Conservation (phyloP, 1,284 basidiomycete genomes). For the Trichosporon faecale region DNA sequence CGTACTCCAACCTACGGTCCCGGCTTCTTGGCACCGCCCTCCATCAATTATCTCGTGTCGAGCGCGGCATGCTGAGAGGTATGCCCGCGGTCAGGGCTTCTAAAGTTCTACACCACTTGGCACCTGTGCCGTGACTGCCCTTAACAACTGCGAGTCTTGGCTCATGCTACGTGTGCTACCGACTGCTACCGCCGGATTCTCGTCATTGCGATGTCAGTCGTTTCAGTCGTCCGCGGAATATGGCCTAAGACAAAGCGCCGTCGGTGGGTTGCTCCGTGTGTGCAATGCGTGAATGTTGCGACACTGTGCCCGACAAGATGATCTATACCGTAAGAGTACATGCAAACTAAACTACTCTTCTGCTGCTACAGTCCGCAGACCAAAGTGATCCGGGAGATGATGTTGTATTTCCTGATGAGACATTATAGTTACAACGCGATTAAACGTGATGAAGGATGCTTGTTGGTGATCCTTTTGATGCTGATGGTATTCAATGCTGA, state of each 20-base stretch:
- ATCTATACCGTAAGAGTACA: not conserved
- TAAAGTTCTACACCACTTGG: not conserved
- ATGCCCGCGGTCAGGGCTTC: not conserved
- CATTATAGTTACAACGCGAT: conserved; percentile 5
- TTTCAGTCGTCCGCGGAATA: no score
- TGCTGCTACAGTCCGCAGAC: conserved; percentile 3
- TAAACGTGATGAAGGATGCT: not conserved
- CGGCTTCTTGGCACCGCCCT: not conserved
- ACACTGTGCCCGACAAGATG: not conserved
- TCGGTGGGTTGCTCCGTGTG: no score
- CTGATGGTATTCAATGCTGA: conserved; percentile 9
- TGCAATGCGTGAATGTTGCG: not conserved
- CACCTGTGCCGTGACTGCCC: not conserved
- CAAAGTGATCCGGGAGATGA: not conserved
- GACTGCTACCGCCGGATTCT: not conserved
- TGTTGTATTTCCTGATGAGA: not conserved
- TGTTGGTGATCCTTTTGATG: not conserved
- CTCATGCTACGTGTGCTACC: not conserved
- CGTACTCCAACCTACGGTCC: not conserved
- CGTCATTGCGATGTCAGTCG: not conserved
- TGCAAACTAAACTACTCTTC: conserved; percentile 6
- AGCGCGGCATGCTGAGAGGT: not conserved
- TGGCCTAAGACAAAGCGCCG: no score
- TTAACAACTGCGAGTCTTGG: not conserved
- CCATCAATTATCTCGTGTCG: not conserved